Evolutionary conservation across 2,329 filamentous ascomycete species (phyloP), one percentile per base, ranked within the genome.

Genomic region (Fusarium setosum): DNA sequence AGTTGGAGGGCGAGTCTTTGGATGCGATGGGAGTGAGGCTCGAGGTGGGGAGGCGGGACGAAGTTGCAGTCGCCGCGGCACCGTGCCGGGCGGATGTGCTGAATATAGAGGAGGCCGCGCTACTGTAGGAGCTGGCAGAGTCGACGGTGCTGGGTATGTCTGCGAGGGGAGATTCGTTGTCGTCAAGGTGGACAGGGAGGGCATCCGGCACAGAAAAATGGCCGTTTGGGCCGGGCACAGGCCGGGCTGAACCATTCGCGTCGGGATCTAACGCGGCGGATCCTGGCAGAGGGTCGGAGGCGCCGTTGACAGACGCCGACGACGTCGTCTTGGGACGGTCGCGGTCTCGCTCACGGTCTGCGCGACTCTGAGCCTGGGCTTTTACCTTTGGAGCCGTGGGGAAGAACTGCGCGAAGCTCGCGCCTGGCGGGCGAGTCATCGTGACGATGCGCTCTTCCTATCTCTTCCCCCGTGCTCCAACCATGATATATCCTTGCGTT

Each of bases 321-420:
- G 45, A 37, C 40, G 59, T 55, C 59, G 62, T 67, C 54, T 70
- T 74, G 56, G 69, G 64, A 44, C 68, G 73, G 41, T 77, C 75
- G 61, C 72, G 71, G 55, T 76, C 76, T 62, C 68, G 70, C 29
- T 76, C 74, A 58, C 72, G 72, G 51, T 76, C 76, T 64, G 68
- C 69, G 38, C 70, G 71, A 63, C 56, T 67, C 68, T 77, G 77
- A 66, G 74, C 73, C 72, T 79, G 77, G 51, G 79, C 79, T 77
- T 81, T 88, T 82, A 85, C 83, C 77, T 84, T 89, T 71, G 92
- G 91, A 75, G 91, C 92, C 76, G 90, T 88, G 71, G 91, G 92
- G 80, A 94, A 94, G 86, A 93, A 96, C 82, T 94, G 89, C 81
- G 91, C 92, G 85, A 94, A 94, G 82, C 90, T 90, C 83, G 91